Percentiles rank a stretch among this genome's conserved stretches.
These are phyloP conservation scores for Cornus kousa DNA, from an alignment of 148 eudicot species.

Conservation along the genomic window DNA sequence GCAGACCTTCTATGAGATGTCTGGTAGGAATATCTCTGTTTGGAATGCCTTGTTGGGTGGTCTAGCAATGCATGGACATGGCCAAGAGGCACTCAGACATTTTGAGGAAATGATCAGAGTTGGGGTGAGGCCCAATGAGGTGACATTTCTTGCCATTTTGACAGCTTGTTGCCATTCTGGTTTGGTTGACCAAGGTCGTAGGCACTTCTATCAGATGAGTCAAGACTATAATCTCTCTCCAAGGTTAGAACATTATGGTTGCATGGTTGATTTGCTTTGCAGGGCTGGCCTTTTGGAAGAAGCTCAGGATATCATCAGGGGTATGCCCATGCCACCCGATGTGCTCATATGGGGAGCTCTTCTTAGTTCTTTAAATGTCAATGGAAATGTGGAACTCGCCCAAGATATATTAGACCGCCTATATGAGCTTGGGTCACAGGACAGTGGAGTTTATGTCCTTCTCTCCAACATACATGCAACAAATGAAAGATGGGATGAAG, in stretches of 20 bases:
- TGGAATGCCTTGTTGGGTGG: neutral
- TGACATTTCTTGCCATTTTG: constrained; percentile 13
- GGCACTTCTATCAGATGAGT: neutral
- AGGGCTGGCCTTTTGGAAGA: neutral
- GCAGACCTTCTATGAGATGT: neutral
- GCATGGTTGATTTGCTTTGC: constrained; percentile 4
- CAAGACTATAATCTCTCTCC: constrained; percentile 2
- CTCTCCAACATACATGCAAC: constrained; percentile 5
- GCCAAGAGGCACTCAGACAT: constrained; percentile 2
- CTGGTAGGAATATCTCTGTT: neutral
- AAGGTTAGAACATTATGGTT: constrained; percentile 11
- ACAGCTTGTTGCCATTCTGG: constrained; percentile 5
- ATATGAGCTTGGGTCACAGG: neutral
- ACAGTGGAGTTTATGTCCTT: constrained; percentile 9
- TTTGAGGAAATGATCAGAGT: constrained; percentile 8
- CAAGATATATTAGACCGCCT: neutral
- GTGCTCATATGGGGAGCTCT: neutral
- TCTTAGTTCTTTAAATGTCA: neutral
- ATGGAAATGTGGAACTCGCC: neutral
- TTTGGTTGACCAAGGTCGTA: neutral
- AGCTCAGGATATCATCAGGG: neutral
- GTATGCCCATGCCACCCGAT: neutral
- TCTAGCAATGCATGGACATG: constrained; percentile 5
- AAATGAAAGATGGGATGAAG: constrained; percentile 4
- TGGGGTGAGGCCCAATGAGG: constrained; percentile 3